Evolutionary conservation across 2,329 filamentous ascomycete species (phyloP), one percentile per base, ranked within the genome.

Genomic region (Epichloe typhina): DNA sequence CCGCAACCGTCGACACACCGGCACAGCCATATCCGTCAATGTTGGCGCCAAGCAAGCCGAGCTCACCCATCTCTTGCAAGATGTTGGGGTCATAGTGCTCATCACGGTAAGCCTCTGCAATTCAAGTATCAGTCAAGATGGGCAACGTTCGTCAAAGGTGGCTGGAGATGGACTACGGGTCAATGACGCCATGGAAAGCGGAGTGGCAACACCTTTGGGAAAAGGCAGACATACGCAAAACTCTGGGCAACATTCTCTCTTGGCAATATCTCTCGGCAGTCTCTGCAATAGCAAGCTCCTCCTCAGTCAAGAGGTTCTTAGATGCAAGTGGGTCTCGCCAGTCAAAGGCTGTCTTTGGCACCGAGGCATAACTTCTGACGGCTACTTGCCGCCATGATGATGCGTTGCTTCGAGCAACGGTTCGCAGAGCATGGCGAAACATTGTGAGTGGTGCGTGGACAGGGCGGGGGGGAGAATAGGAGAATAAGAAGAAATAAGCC

Each of bases 211-310:
- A 19, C 9, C 2, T 37, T 17, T 2, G 13, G 5, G 19, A 3
- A 5, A 9, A 7, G 11, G 5, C 2, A 15, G 23, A 67, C 79
- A 58, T 75, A 95, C 90, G 84, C 53, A 96, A 75, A 47, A 98
- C 85, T 56, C 91, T 77, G 47, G 93, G 93, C 41, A 86, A 72
- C 71, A 98, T 75, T 53, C 80, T 80, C 65, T 97, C 90, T 67
- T 97, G 91, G 65, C 90, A 97, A 64, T 97, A 98, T 54, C 87
- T 79, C 68, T 95, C 86, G 36, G 91, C 91, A 5, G 88, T 95
- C 61, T 96, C 88, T 41, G 85, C 77, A 57, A 98, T 91, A 13
- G 90, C 88, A 56, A 88, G 65, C 68, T 98, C 93, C 53, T 98
- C 93, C 57, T 95, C 87, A 1, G 89, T 95, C 61, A 89, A 78